phyloP scores from a whole-genome alignment of 169 alveolate genomes.

The Eimeria zaria region DNA sequence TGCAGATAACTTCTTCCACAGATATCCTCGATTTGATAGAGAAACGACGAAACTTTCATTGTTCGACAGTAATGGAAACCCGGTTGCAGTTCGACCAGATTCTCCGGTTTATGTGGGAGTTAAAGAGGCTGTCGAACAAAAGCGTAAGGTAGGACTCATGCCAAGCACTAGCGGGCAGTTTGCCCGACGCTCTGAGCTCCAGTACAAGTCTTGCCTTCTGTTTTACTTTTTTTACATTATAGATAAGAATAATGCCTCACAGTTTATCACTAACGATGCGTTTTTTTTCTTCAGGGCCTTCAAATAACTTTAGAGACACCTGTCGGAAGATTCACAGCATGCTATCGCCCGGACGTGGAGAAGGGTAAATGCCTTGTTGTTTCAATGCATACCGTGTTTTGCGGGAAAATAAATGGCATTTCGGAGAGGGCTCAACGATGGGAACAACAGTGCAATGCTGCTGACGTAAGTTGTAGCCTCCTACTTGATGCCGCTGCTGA shows the following conservation, averaged over 20 bases:
- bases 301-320: slow-evolving; percentile 61
- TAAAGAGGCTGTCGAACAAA: slow-evolving; percentile 59
- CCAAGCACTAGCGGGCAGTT: background rate
- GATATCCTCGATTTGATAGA: slow-evolving; percentile 18
- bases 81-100: slow-evolving; percentile 46
- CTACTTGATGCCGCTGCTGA: background rate
- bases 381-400: slow-evolving; percentile 71
- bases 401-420: slow-evolving; percentile 67
- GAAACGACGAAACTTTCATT: slow-evolving; percentile 1
- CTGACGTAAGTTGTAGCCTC: slow-evolving; percentile 14
- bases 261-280: background rate
- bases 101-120: slow-evolving; percentile 63
- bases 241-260: background rate
- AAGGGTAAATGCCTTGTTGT: slow-evolving; percentile 38
- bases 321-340: slow-evolving; percentile 31
- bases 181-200: background rate
- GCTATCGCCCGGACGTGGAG: slow-evolving; percentile 70
- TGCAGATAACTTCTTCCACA: slow-evolving; percentile 30
- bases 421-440: slow-evolving; percentile 44
- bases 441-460: slow-evolving; percentile 63
- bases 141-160: slow-evolving; percentile 36
- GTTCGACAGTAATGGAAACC: slow-evolving; percentile 45
- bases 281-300: slow-evolving; percentile 12
- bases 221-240: background rate
- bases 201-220: background rate